A percentile compares a stretch with the other conserved stretches of the same genome.
These are phyloP conservation scores for Geoglossum glabrum DNA, from an alignment of 495 filamentous ascomycete species.

Conservation along the genomic window DNA sequence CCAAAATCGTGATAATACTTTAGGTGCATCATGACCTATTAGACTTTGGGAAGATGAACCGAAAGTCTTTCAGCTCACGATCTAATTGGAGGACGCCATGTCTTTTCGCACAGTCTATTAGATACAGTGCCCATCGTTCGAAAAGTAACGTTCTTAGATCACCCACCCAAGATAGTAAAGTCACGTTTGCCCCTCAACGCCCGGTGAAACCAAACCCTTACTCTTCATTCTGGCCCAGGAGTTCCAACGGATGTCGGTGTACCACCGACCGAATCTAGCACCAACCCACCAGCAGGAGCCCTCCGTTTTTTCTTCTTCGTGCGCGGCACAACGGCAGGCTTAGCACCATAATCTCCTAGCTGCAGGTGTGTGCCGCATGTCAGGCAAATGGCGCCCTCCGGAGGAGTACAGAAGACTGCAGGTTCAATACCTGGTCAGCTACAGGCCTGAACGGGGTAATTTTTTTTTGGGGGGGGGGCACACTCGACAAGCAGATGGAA, in stretches of 20 bases:
- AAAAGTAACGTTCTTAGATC: neutral
- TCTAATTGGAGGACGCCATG: neutral
- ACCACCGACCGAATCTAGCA: neutral
- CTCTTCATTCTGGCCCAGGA: neutral
- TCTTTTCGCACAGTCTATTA: neutral
- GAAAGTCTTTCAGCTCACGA: neutral
- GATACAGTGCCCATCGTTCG: neutral
- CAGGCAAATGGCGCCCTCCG: conserved; percentile 49
- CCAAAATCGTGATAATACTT: neutral
- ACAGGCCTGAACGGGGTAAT: neutral
- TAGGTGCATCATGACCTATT: neutral
- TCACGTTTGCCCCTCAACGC: neutral
- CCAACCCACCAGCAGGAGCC: conserved; percentile 22
- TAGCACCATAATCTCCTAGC: conserved; percentile 50
- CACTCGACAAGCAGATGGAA: conserved; percentile 80
- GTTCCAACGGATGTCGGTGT: neutral
- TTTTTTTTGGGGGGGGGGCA: conserved; percentile 14
- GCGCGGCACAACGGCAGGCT: conserved; percentile 51
- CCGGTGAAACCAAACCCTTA: neutral
- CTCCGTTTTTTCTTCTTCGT: conserved; percentile 54
- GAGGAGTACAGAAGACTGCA: conserved; percentile 42
- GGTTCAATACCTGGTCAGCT: neutral
- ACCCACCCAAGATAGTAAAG: neutral
- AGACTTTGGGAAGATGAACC: neutral
- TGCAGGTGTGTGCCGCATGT: conserved; percentile 80